A percentile compares a stretch with the other conserved stretches of the same genome.
phyloP scores from a whole-genome alignment of 768 basidiomycete genomes.

The Mycena alexandri region DNA sequence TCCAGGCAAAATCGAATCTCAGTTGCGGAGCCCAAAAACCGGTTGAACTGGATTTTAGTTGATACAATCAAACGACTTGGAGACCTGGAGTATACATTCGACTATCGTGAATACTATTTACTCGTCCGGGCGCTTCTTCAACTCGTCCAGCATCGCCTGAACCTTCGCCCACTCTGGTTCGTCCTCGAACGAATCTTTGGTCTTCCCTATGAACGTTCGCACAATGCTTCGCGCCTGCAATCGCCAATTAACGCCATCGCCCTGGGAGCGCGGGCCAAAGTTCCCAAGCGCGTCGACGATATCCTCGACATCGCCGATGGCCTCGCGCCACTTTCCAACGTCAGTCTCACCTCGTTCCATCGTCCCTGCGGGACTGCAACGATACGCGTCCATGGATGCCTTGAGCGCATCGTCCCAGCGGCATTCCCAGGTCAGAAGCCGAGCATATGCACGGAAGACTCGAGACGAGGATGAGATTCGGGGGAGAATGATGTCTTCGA shows the following conservation, averaged over 20 bases:
- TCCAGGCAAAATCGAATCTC: too few species aligned
- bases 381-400: constrained; percentile 89
- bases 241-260: constrained; percentile 75
- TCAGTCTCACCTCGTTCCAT: constrained; percentile 80
- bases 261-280: constrained; percentile 78
- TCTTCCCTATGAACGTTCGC: constrained; percentile 89
- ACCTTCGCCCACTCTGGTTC: constrained; percentile 87
- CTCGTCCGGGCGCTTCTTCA: constrained; percentile 53
- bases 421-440: constrained; percentile 79
- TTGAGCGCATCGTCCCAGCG: constrained; percentile 85
- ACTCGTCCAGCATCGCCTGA: constrained; percentile 73
- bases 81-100: too few species aligned
- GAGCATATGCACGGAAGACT: constrained; percentile 86
- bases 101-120: neutral
- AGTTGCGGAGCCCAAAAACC: too few species aligned
- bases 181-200: constrained; percentile 85
- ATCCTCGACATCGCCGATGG: constrained; percentile 83
- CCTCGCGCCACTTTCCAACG: constrained; percentile 77
- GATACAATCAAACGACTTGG: too few species aligned
- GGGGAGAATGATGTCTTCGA: constrained; percentile 85
- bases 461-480: constrained; percentile 78
- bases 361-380: constrained; percentile 71
- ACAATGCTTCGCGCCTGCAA: constrained; percentile 89
- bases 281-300: constrained; percentile 86
- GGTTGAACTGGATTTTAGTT: too few species aligned